Percentiles rank a stretch among this genome's conserved stretches.
phyloP scores from a whole-genome alignment of 106 monocot genomes.

The Narthecium ossifragum region DNA sequence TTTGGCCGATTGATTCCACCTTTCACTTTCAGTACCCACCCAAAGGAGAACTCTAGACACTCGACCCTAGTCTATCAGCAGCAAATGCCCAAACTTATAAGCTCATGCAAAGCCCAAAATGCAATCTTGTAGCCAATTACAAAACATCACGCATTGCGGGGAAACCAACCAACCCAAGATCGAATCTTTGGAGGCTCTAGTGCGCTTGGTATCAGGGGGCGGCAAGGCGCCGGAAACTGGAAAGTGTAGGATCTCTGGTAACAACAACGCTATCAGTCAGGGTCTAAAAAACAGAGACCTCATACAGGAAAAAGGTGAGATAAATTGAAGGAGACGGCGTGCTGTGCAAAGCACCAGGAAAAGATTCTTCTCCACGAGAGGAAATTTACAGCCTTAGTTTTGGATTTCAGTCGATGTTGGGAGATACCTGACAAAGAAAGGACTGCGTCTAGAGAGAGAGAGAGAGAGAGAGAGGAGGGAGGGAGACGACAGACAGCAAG shows the following conservation, averaged over 20 bases:
- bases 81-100: not conserved
- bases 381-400: not conserved
- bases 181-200: not conserved
- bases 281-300: not conserved
- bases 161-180: not conserved
- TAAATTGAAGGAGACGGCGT: not conserved
- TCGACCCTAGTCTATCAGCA: not conserved
- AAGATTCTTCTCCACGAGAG: not conserved
- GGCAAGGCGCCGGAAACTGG: not conserved
- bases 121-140: not conserved
- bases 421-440: conserved; percentile 1
- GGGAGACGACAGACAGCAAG: not conserved
- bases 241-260: not conserved
- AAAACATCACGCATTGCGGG: not conserved
- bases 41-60: not conserved
- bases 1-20: not conserved
- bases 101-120: not conserved
- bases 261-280: not conserved
- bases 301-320: not conserved
- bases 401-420: not conserved
- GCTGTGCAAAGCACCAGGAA: not conserved
- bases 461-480: not conserved
- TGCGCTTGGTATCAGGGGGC: not conserved
- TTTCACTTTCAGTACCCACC: not conserved
- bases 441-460: not conserved